Base-by-base conservation (phyloP, 352 stramenopile genomes). In the Phytophthora ohioensis region DNA sequence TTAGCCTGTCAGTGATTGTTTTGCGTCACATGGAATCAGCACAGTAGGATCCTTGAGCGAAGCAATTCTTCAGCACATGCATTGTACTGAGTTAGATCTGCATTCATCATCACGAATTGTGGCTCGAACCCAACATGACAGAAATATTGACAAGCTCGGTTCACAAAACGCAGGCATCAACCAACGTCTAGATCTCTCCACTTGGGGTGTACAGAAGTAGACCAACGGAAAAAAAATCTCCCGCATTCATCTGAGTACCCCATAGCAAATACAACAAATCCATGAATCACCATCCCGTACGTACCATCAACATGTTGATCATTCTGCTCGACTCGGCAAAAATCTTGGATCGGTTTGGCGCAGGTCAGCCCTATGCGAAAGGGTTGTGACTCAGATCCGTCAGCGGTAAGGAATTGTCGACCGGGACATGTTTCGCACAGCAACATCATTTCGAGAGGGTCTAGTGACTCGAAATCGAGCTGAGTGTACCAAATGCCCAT, bases 241-340 rank as follows among this genome's bases (percentile, higher is more conserved):
- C 38, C 38, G 38, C 38, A 43, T n/a, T 43, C n/a, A 13, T 17
- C 38, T 5, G 38, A 43, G 7, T 15, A 43, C 10, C 38, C 38
- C 10, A 43, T 43, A 15, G 42, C 30, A 45, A 43, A 53, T 1
- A 53, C 42, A 1, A 21, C 3, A 15, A 45, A 62, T 0, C 42
- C 15, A 4, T 62, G 39, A 27, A 53, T 39, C 6, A 53, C 55
- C 41, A 53, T 62, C 2, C 27, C 31, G 8, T 52, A 30, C 5
- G 55, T 62, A 32, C 41, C 53, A 13, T 62, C 55, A 17, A 51
- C 27, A 41, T 61, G 54, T 42, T 11, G 38, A 42, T 8, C 39
- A 31, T 11, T 51, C 17, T 21, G 2, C 12, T 4, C 27, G 38
- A 6, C 12, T 30, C 30, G 51, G 54, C 6, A 61, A 13, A 42